phyloP scores from a whole-genome alignment of 306 rosid species.

The Fragaria nilgerrensis region DNA sequence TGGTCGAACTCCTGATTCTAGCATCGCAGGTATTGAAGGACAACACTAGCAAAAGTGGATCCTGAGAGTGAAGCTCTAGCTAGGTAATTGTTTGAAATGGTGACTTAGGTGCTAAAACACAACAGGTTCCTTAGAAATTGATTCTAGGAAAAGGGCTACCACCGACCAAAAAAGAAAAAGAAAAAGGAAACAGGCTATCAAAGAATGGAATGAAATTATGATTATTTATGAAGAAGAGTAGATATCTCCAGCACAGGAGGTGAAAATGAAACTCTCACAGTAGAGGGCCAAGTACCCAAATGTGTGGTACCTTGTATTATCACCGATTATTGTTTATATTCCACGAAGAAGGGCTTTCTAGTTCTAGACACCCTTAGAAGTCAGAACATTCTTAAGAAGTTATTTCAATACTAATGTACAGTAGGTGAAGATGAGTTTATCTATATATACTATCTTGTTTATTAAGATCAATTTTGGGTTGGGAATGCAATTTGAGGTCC shows the following conservation, averaged over 20 bases:
- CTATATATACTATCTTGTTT: background rate
- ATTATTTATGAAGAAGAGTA: background rate
- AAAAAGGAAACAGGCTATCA: background rate
- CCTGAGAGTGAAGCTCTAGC: slow-evolving; percentile 14
- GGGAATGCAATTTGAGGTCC: background rate
- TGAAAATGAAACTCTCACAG: background rate
- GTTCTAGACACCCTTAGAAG: background rate
- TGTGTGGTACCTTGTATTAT: background rate
- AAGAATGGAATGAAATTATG: background rate
- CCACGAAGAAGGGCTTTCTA: background rate
- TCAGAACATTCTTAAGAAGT: background rate
- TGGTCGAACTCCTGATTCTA: slow-evolving; percentile 88
- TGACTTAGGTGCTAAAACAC: background rate
- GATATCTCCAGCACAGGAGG: slow-evolving; percentile 1
- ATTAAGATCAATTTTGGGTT: background rate
- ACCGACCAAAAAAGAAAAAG: too few species aligned
- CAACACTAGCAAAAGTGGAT: slow-evolving; percentile 22
- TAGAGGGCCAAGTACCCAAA: background rate
- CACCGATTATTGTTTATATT: background rate
- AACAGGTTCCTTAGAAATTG: background rate
- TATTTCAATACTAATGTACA: background rate
- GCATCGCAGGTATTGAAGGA: slow-evolving; percentile 68
- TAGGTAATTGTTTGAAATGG: background rate
- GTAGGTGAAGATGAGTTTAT: background rate
- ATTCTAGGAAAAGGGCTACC: background rate